Evolutionary conservation across 2,329 filamentous ascomycete genomes (phyloP).

Genomic region (Fusarium torulosum): DNA sequence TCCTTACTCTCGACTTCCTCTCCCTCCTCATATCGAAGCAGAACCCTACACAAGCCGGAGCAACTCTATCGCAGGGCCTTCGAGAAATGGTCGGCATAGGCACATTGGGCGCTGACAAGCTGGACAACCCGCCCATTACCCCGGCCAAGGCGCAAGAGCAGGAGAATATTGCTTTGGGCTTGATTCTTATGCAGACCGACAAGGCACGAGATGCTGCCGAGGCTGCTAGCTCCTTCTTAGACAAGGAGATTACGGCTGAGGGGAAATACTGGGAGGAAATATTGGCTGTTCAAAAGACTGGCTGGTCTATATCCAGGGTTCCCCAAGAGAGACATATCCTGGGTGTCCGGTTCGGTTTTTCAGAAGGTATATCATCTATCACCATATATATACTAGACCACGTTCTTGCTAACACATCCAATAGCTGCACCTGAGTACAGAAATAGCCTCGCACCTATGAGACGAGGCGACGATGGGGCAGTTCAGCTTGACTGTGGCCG

Average conservation of each 20-base stretch:
- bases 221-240: conserved; percentile 77
- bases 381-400: neutral
- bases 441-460: conserved; percentile 82
- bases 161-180: conserved; percentile 72
- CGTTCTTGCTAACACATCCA: conserved; percentile 45
- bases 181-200: conserved; percentile 82
- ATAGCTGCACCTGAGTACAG: conserved; percentile 69
- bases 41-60: conserved; percentile 74
- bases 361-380: conserved; percentile 69
- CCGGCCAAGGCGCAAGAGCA: conserved; percentile 68
- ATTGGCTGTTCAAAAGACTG: conserved; percentile 81
- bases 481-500: conserved; percentile 77
- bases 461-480: conserved; percentile 78
- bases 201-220: conserved; percentile 80
- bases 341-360: conserved; percentile 89
- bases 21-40: conserved; percentile 88
- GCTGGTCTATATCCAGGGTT: conserved; percentile 86
- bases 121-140: conserved; percentile 71
- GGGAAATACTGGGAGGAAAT: conserved; percentile 91
- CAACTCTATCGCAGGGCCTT: conserved; percentile 77
- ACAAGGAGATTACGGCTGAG: conserved; percentile 83
- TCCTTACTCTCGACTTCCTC: conserved; percentile 82
- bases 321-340: conserved; percentile 80
- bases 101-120: conserved; percentile 76
- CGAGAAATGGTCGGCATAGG: conserved; percentile 80